These are phyloP conservation scores for Cyclotella sp. DNA, from an alignment of 108 stramenopile species.

Conservation along the genomic window DNA sequence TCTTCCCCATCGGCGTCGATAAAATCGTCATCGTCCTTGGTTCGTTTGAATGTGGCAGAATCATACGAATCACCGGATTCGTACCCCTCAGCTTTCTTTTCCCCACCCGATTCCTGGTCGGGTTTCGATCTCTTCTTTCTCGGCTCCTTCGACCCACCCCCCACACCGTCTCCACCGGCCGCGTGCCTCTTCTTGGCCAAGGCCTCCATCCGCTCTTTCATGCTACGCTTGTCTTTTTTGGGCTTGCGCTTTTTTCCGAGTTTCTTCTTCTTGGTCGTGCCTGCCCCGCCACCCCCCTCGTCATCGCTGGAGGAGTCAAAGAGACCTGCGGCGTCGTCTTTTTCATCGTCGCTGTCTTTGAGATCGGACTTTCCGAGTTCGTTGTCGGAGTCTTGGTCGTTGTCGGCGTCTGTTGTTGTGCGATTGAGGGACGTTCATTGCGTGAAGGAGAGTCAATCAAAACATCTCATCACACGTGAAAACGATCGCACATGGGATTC, in stretches of 20 bases:
- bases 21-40: constrained; percentile 89
- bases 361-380: constrained; percentile 18
- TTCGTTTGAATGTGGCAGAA: constrained; percentile 73
- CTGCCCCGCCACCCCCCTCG: constrained; percentile 23
- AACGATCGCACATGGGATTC: not conserved
- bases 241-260: constrained; percentile 41
- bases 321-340: constrained; percentile 63
- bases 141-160: constrained; percentile 15
- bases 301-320: constrained; percentile 75
- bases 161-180: constrained; percentile 4
- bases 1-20: constrained; percentile 92
- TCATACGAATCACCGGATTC: constrained; percentile 71
- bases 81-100: constrained; percentile 60
- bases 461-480: not conserved
- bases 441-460: not conserved
- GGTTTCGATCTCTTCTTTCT: constrained; percentile 44
- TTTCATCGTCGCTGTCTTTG: constrained; percentile 55
- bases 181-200: constrained; percentile 62
- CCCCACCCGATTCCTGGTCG: constrained; percentile 13
- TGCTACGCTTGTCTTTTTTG: constrained; percentile 42
- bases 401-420: constrained; percentile 35
- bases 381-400: constrained; percentile 43
- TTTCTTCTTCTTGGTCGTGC: constrained; percentile 37
- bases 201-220: constrained; percentile 83
- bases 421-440: not conserved